Percentiles rank a stretch among this genome's conserved stretches.
These are phyloP conservation scores for Saksenaea oblongispora DNA, from an alignment of 371 early-diverging fungal genomes.

Conservation along the genomic window DNA sequence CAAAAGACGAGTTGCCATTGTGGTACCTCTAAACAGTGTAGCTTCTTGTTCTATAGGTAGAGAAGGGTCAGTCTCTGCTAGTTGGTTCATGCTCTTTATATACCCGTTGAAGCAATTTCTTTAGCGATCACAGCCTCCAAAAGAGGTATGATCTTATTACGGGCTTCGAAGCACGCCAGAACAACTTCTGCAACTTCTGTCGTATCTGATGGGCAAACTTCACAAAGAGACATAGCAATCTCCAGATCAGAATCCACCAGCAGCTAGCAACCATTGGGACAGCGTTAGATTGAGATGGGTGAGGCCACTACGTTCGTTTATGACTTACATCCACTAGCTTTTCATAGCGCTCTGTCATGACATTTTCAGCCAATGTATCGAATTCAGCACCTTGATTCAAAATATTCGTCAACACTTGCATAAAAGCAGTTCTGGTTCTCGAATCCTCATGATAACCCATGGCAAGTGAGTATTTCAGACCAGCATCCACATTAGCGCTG, in stretches of 20 bases:
- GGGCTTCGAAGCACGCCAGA: conserved; percentile 75
- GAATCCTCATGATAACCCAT: conserved; percentile 92
- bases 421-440: conserved; percentile 85
- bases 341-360: conserved; percentile 67
- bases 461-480: conserved; percentile 80
- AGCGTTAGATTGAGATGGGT: neutral
- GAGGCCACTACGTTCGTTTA: neutral
- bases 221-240: conserved; percentile 77
- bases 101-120: conserved; percentile 76
- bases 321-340: conserved; percentile 63
- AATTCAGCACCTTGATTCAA: conserved; percentile 84
- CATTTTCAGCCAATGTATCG: conserved; percentile 76
- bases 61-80: neutral
- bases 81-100: neutral
- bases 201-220: conserved; percentile 82
- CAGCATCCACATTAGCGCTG: conserved; percentile 89
- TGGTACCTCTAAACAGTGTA: conserved; percentile 87
- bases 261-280: conserved; percentile 19
- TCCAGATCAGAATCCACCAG: conserved; percentile 66
- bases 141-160: conserved; percentile 63
- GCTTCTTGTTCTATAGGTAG: conserved; percentile 65
- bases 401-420: conserved; percentile 88
- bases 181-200: conserved; percentile 77
- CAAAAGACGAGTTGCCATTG: conserved; percentile 81
- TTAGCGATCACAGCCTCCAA: conserved; percentile 75